Conservation (phyloP, 1,139 yeast genomes). For the Keqinozyma sinolaborantium region DNA sequence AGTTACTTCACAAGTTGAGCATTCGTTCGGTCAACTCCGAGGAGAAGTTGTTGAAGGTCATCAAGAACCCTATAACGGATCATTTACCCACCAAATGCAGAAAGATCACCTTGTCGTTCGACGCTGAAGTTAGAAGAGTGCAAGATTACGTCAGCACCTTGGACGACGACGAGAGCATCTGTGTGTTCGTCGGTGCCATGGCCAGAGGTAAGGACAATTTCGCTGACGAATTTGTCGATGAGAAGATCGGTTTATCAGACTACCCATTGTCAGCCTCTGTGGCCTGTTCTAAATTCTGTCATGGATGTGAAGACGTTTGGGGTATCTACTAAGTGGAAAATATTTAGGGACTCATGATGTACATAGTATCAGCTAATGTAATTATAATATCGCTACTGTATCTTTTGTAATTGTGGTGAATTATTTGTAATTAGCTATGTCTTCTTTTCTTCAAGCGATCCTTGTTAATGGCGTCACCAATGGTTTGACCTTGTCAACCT, state of each 20-base stretch:
- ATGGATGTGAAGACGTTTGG: slow-evolving; percentile 99
- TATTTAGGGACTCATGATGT: too few relatives aligned
- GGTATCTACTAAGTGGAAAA: slow-evolving; percentile 46
- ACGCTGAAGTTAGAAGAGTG: slow-evolving; percentile 82
- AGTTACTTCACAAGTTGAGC: slow-evolving; percentile 83
- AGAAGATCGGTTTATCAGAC: slow-evolving; percentile 91
- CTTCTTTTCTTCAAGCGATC: slow-evolving; percentile 35
- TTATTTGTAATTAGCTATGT: slow-evolving; percentile 9
- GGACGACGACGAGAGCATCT: slow-evolving; percentile 87
- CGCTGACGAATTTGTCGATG: slow-evolving; percentile 96
- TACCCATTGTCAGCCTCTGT: slow-evolving; percentile 97
- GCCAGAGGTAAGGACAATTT: slow-evolving; percentile 97
- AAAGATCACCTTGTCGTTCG: slow-evolving; percentile 90
- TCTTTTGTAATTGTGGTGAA: background rate
- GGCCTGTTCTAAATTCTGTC: slow-evolving; percentile 97
- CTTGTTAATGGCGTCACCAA: slow-evolving; percentile 40
- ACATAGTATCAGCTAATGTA: too few relatives aligned
- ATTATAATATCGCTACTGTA: background rate
- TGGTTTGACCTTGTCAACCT: slow-evolving; percentile 34
- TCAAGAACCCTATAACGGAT: slow-evolving; percentile 95
- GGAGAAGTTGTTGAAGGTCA: slow-evolving; percentile 88
- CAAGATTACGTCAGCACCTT: slow-evolving; percentile 82
- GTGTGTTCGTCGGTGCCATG: slow-evolving; percentile 99
- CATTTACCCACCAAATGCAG: slow-evolving; percentile 95
- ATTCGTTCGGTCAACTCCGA: slow-evolving; percentile 94